Evolutionary conservation across 257 asterid species (phyloP).

Genomic region (Solanum commersonii): DNA sequence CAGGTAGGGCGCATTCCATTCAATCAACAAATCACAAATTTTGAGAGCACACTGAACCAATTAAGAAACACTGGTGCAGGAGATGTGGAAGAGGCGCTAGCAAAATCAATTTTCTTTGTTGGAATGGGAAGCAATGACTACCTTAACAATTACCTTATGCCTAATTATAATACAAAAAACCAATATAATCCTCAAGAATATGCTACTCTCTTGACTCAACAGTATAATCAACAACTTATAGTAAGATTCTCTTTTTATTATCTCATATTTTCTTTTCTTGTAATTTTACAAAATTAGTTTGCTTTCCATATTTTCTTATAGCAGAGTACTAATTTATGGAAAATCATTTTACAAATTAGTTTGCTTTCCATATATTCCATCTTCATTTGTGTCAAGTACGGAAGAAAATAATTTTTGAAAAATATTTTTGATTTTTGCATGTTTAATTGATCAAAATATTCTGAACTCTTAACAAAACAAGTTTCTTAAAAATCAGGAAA

Average conservation of each 20-base stretch:
- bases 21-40: slow-evolving; percentile 74
- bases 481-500: background rate
- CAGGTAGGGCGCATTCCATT: slow-evolving; percentile 90
- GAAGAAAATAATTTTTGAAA: background rate
- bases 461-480: background rate
- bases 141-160: slow-evolving; percentile 88
- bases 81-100: slow-evolving; percentile 38
- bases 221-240: slow-evolving; percentile 61
- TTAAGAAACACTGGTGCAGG: slow-evolving; percentile 43
- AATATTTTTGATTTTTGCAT: background rate
- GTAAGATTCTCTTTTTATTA: slow-evolving; percentile 15
- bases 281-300: background rate
- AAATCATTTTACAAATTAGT: background rate
- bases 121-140: slow-evolving; percentile 99
- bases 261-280: background rate
- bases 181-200: slow-evolving; percentile 60
- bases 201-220: slow-evolving; percentile 56
- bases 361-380: background rate
- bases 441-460: background rate
- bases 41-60: slow-evolving; percentile 64
- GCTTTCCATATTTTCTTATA: background rate
- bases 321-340: background rate
- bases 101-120: slow-evolving; percentile 64
- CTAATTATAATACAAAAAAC: slow-evolving; percentile 55
- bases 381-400: background rate